Evolutionary conservation across 139 green algal species (phyloP), one percentile per base, ranked within the genome.

Genomic region (Auxenochlorella pyrenoidosa): DNA sequence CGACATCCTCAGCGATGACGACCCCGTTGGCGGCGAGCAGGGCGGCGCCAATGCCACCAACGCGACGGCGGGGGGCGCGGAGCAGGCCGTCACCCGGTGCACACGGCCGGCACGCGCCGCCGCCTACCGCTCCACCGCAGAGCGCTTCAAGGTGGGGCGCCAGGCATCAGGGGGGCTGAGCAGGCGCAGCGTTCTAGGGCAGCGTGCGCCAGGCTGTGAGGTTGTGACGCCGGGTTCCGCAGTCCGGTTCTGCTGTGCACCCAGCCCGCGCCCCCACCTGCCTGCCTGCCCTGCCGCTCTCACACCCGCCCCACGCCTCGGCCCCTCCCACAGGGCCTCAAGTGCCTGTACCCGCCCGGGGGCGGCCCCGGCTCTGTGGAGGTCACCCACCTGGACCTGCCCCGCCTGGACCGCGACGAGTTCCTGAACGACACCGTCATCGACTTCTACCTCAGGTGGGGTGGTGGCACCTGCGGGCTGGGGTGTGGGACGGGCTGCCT

Each of bases 341-440:
- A 80, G 59, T 89, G 87, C 60, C 32, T 93, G 76, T 96, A 88
- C 66, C 94, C 93, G 0, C 75, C 71, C 26, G 32, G 22, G 15
- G 82, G 70, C 5, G 93, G 93, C 15, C 88, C 90, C n/a, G 89
- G 89, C 24, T 81, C 90, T 21, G 90, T 98, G 86, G 84, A 94
- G 80, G 86, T 98, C 26, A 89, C 47, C 0, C 82, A 88, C 36
- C 70, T 92, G 12, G 96, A 99, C 90, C 78, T 99, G 76, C 71
- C 82, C 2, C 90, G 93, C 26, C 92, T 99, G 84, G 93, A 95
- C 36, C 54, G 66, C 0, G 87, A 89, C 4, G 94, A 98, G 86
- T 99, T 98, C 66, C 89, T 99, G 51, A 99, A 99, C 79, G 96
- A 99, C 92, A 98, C 95, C 22, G 83, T 97, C 88, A 99, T 99